These are phyloP conservation scores for Saussurea involucrata DNA, from an alignment of 129 eudicot species.

Conservation along the genomic window DNA sequence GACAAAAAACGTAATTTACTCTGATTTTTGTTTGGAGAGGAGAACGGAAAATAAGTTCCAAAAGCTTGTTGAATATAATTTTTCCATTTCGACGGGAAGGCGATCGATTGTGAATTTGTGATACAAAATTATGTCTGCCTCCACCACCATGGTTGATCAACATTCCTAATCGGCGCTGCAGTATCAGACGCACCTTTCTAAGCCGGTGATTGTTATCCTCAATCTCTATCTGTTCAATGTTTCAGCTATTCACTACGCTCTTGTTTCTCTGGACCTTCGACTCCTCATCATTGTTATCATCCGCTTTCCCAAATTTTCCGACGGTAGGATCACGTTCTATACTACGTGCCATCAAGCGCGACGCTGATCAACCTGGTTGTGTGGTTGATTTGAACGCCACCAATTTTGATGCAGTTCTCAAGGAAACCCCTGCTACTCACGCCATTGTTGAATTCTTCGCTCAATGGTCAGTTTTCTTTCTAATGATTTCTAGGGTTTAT, in stretches of 20 bases:
- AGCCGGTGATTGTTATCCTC: constrained; percentile 8
- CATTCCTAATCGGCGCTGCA: background rate
- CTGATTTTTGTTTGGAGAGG: too few species aligned
- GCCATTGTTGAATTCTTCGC: constrained; percentile 84
- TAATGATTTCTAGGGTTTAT: constrained; percentile 16
- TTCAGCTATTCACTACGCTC: constrained; percentile 21
- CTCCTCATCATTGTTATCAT: constrained; percentile 16
- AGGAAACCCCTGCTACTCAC: constrained; percentile 56
- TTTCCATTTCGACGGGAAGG: too few species aligned
- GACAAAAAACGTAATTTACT: too few species aligned
- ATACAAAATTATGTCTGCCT: background rate
- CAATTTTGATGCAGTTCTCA: constrained; percentile 55
- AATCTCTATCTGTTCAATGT: constrained; percentile 28
- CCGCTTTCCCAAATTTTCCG: constrained; percentile 14
- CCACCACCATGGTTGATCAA: background rate
- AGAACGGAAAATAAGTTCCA: too few species aligned
- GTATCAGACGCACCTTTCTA: constrained; percentile 11
- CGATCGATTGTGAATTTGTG: background rate
- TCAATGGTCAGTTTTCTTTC: constrained; percentile 54
- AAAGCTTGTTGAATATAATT: too few species aligned
- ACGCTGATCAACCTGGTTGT: constrained; percentile 19
- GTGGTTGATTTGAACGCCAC: constrained; percentile 68
- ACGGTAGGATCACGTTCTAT: constrained; percentile 55
- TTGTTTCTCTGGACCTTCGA: constrained; percentile 15
- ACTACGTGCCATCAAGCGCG: constrained; percentile 41